These are phyloP conservation scores for Jacaranda copaia DNA, from an alignment of 257 asterid genomes.

Conservation along the genomic window DNA sequence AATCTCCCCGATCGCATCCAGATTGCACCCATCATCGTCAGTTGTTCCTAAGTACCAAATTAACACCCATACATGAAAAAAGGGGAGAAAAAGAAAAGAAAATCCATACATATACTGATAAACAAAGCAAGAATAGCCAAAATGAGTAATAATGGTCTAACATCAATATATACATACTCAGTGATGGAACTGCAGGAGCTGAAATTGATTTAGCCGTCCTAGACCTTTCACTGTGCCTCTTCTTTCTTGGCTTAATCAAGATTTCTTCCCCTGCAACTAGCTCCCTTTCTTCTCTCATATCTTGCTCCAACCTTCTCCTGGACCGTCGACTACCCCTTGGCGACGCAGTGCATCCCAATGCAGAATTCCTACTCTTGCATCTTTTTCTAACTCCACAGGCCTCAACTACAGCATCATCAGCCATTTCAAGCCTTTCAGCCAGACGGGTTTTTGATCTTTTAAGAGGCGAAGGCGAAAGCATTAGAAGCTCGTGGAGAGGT, in stretches of 20 bases:
- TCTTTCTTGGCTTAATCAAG: constrained; percentile 65
- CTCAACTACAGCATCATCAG: constrained; percentile 59
- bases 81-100: neutral
- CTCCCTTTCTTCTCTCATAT: constrained; percentile 73
- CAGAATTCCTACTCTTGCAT: constrained; percentile 54
- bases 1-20: constrained; percentile 60
- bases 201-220: constrained; percentile 59
- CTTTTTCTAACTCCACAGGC: constrained; percentile 51
- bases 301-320: constrained; percentile 70
- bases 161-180: constrained; percentile 49
- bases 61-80: neutral
- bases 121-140: constrained; percentile 2
- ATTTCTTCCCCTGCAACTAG: constrained; percentile 61
- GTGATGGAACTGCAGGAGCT: constrained; percentile 48
- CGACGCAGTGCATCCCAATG: constrained; percentile 48
- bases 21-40: constrained; percentile 52
- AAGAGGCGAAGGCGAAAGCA: constrained; percentile 75
- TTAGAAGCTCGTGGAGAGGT: constrained; percentile 65
- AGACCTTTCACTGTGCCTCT: constrained; percentile 60
- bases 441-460: constrained; percentile 60
- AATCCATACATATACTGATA: neutral
- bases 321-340: constrained; percentile 70
- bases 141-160: neutral
- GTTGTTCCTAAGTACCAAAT: constrained; percentile 44
- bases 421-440: constrained; percentile 55